Percentiles rank a stretch among this genome's conserved stretches.
Evolutionary conservation across 139 green algal species (phyloP).

Genomic region (Edaphochlamys debaryana): DNA sequence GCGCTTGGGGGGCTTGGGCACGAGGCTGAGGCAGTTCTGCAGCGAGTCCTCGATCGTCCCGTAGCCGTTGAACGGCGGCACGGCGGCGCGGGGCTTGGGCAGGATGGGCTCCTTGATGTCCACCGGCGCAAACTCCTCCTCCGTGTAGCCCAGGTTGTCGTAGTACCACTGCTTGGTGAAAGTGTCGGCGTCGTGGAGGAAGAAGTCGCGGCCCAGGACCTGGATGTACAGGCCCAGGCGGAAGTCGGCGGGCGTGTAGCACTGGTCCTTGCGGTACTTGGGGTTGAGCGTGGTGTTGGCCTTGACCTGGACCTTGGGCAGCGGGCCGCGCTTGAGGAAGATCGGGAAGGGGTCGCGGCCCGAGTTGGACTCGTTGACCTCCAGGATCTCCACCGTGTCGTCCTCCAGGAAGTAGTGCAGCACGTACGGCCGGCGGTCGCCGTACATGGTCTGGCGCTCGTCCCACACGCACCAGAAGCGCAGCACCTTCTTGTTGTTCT

Average conservation of each 20-base stretch:
- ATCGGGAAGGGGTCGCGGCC: slow-evolving; percentile 87
- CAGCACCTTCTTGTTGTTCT: slow-evolving; percentile 70
- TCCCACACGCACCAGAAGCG: slow-evolving; percentile 88
- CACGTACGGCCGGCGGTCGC: slow-evolving; percentile 85
- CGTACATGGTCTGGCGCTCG: slow-evolving; percentile 80
- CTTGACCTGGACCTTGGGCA: slow-evolving; percentile 73
- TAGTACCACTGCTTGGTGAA: slow-evolving; percentile 84
- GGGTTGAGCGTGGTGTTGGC: slow-evolving; percentile 43
- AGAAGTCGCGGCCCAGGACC: slow-evolving; percentile 84
- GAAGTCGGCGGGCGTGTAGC: slow-evolving; percentile 83
- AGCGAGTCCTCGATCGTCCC: slow-evolving; percentile 83
- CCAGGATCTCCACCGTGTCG: slow-evolving; percentile 93
- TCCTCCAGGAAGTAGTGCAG: slow-evolving; percentile 95
- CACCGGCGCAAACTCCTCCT: slow-evolving; percentile 70
- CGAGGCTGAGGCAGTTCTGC: slow-evolving; percentile 88
- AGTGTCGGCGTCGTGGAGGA: slow-evolving; percentile 87
- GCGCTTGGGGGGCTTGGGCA: slow-evolving; percentile 77
- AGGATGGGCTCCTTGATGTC: slow-evolving; percentile 70
- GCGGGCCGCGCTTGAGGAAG: slow-evolving; percentile 81
- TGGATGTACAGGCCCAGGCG: slow-evolving; percentile 75
- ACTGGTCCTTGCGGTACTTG: slow-evolving; percentile 59
- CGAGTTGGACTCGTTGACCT: slow-evolving; percentile 85
- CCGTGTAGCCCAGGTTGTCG: slow-evolving; percentile 70
- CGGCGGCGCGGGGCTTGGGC: slow-evolving; percentile 50
- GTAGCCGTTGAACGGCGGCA: slow-evolving; percentile 88